These are phyloP conservation scores for Bipolaris cookei DNA, from an alignment of 2,329 filamentous ascomycete genomes.

Conservation along the genomic window DNA sequence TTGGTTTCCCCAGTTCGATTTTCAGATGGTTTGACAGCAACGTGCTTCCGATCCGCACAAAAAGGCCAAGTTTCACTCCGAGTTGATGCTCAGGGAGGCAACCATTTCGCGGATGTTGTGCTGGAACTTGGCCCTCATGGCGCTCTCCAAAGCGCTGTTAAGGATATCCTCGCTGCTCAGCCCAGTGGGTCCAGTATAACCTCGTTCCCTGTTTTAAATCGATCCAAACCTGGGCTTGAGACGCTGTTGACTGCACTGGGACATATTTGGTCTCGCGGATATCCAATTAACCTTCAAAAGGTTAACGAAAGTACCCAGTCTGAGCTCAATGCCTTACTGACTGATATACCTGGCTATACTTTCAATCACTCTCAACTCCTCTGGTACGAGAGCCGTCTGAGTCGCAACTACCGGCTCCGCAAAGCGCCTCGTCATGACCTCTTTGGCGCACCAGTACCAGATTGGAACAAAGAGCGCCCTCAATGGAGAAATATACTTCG, in stretches of 20 bases:
- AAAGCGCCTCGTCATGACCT: constrained; percentile 14
- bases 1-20: constrained; percentile 13
- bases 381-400: constrained; percentile 29
- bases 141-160: constrained; percentile 43
- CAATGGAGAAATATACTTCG: constrained; percentile 16
- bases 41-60: constrained; percentile 1
- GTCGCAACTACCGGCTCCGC: constrained; percentile 8
- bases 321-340: constrained; percentile 19
- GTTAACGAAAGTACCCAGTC: constrained; percentile 1
- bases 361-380: constrained; percentile 35
- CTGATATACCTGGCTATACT: constrained; percentile 28
- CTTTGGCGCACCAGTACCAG: constrained; percentile 9
- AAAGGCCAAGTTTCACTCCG: constrained; percentile 4
- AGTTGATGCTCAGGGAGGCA: neutral
- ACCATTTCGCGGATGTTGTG: neutral
- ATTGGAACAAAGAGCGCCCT: constrained; percentile 5
- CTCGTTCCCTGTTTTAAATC: neutral
- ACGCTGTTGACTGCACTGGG: neutral
- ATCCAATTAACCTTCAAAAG: neutral
- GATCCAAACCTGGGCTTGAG: neutral
- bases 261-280: neutral
- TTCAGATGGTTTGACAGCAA: neutral
- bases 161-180: constrained; percentile 7
- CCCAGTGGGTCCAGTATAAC: neutral
- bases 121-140: constrained; percentile 57